These are phyloP conservation scores for Medicago arabica DNA, from an alignment of 306 rosid species.

Conservation along the genomic window DNA sequence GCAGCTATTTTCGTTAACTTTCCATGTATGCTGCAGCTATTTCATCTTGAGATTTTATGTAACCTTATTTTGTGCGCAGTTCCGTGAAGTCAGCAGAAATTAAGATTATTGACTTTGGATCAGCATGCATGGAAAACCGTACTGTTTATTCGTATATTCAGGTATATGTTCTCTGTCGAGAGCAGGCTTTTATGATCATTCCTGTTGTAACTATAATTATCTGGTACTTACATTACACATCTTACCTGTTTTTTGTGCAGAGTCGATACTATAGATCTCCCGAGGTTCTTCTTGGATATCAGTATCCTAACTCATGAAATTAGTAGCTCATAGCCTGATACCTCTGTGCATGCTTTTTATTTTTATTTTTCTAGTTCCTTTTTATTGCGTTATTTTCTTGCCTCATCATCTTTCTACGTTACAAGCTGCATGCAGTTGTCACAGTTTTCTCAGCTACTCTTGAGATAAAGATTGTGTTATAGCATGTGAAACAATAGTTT, in stretches of 20 bases:
- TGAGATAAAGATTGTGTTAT: constrained; percentile 35
- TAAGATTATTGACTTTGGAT: constrained; percentile 97
- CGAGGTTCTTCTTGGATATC: constrained; percentile 98
- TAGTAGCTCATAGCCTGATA: constrained; percentile 13
- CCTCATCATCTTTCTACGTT: constrained; percentile 19
- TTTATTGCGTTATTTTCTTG: constrained; percentile 21
- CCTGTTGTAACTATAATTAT: constrained; percentile 39
- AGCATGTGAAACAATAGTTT: constrained; percentile 29
- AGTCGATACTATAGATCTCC: constrained; percentile 99
- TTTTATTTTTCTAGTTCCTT: constrained; percentile 11
- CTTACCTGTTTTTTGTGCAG: constrained; percentile 59
- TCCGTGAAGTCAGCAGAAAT: constrained; percentile 88
- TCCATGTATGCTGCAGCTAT: constrained; percentile 35
- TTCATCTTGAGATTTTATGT: constrained; percentile 44
- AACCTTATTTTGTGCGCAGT: constrained; percentile 48
- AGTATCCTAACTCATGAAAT: constrained; percentile 78
- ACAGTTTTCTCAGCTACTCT: constrained; percentile 25
- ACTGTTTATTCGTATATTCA: constrained; percentile 99
- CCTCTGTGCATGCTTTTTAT: constrained; percentile 17
- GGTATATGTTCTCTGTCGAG: constrained; percentile 53
- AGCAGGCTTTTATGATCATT: constrained; percentile 30
- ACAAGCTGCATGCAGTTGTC: constrained; percentile 31
- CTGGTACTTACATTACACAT: constrained; percentile 31
- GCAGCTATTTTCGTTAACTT: constrained; percentile 35
- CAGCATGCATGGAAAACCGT: constrained; percentile 99